Evolutionary conservation across 139 green algal species (phyloP), one percentile per base, ranked within the genome.

Genomic region (Tetratostichococcus sp.): DNA sequence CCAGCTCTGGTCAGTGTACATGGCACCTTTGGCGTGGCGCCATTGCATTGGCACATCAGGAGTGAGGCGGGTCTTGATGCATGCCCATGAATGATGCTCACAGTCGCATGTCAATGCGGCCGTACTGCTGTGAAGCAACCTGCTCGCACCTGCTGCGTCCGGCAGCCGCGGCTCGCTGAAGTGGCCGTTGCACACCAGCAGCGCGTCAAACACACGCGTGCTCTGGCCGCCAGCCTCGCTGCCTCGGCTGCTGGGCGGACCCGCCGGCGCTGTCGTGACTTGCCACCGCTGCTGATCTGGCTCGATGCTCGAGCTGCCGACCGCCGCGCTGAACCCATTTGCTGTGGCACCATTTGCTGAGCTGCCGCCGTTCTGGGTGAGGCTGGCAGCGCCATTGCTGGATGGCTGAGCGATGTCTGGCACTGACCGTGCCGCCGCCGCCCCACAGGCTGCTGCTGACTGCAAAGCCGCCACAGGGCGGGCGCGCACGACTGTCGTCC

Each of bases 171-270:
- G 86, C 42, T 90, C 73, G 14, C 71, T 85, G 76, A 92, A 94
- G 70, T 92, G 88, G 57, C 91, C 89, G 35, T 89, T 94, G 73
- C 82, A 89, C 5, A 93, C 80, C 1, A 94, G 81, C 34, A 97
- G 72, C 21, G 89, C 91, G 76, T 96, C 91, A 77, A 91, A 94
- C 2, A 35, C 0, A 33, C 31, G 67, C 66, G 65, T 68, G 67
- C 69, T 33, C 6, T 58, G 26, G 21, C 23, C 67, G 59, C 32
- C 43, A 4, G 39, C 35, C 43, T n/a, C 35, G 62, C 67, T 72
- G 50, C 1, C 43, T 26, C 30, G 67, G 30, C 73, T 73, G 59
- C 33, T 43, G 59, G 14, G 30, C 58, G 58, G 57, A n/a, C 34
- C 5, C 28, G 31, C 42, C 62, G 62, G 28, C 62, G 62, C 62